Evolutionary conservation across 176 grass and related monocot species (phyloP).

Genomic region (Rhipidocladum racemiflorum): DNA sequence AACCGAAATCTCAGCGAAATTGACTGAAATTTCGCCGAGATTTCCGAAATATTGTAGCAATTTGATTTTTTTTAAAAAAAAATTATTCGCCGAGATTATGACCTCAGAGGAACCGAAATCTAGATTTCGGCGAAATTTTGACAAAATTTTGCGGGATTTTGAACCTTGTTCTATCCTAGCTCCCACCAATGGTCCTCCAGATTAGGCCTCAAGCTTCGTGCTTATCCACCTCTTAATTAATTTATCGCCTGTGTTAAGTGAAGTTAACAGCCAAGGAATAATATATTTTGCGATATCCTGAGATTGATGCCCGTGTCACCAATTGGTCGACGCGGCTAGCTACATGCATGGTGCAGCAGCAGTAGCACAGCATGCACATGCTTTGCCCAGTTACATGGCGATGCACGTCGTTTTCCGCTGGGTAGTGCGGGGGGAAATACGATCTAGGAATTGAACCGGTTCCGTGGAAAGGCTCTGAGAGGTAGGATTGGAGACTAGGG

Average conservation of each 20-base stretch:
- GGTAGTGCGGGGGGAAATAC: not conserved
- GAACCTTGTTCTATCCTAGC: no score
- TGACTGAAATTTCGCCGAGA: no score
- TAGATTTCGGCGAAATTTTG: no score
- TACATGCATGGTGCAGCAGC: not conserved
- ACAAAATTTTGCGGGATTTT: no score
- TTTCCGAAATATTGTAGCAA: no score
- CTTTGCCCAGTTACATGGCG: not conserved
- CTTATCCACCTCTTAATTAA: not conserved
- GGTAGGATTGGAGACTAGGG: not conserved
- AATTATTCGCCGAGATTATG: no score
- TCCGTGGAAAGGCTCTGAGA: conserved; percentile 7
- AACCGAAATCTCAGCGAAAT: no score
- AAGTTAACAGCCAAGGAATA: not conserved
- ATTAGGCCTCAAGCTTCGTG: conserved; percentile 20
- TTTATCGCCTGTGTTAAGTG: not conserved
- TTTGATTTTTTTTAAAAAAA: no score
- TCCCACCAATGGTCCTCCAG: conserved; percentile 19
- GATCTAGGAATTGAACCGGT: conserved; percentile 22
- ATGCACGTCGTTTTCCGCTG: conserved; percentile 28
- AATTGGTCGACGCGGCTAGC: not conserved
- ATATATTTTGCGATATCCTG: not conserved
- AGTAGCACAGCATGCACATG: not conserved
- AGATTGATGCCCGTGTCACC: conserved; percentile 5
- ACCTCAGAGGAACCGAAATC: no score